Conservation (phyloP, 148 eudicot species). For the Nyssa sinensis region DNA sequence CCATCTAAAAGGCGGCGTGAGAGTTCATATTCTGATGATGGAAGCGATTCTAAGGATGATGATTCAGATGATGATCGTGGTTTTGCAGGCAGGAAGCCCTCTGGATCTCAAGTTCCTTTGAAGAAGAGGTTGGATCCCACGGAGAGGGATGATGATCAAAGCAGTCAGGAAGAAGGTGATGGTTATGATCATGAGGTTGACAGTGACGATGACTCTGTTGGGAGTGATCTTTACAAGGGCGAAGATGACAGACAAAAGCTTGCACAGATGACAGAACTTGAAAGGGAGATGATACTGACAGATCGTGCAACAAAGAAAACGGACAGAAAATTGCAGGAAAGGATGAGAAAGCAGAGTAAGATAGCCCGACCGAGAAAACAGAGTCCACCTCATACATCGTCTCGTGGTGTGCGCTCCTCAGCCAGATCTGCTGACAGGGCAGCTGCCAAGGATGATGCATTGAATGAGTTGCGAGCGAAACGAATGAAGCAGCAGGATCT, state of each 20-base stretch:
- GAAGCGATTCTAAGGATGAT: conserved; percentile 80
- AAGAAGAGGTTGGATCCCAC: conserved; percentile 73
- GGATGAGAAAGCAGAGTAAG: conserved; percentile 66
- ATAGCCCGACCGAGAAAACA: conserved; percentile 55
- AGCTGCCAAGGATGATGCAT: conserved; percentile 69
- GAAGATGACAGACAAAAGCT: conserved; percentile 77
- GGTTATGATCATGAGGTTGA: conserved; percentile 58
- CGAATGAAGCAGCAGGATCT: conserved; percentile 70
- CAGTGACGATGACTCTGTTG: conserved; percentile 69
- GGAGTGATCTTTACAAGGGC: conserved; percentile 82
- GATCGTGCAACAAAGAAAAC: conserved; percentile 72
- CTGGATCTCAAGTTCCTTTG: conserved; percentile 78
- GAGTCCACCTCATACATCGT: conserved; percentile 57
- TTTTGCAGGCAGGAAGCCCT: conserved; percentile 67
- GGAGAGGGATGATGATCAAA: conserved; percentile 67
- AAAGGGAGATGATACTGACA: conserved; percentile 82
- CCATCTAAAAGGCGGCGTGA: conserved; percentile 71
- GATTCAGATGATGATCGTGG: conserved; percentile 78
- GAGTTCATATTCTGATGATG: conserved; percentile 80
- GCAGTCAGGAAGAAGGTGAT: conserved; percentile 63
- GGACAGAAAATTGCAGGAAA: conserved; percentile 70
- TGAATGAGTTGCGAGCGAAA: conserved; percentile 75
- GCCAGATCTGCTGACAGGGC: conserved; percentile 71
- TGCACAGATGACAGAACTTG: conserved; percentile 77
- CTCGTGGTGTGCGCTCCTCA: conserved; percentile 73